phyloP scores from a whole-genome alignment of 257 asterid genomes.

The Haberlea rhodopensis region DNA sequence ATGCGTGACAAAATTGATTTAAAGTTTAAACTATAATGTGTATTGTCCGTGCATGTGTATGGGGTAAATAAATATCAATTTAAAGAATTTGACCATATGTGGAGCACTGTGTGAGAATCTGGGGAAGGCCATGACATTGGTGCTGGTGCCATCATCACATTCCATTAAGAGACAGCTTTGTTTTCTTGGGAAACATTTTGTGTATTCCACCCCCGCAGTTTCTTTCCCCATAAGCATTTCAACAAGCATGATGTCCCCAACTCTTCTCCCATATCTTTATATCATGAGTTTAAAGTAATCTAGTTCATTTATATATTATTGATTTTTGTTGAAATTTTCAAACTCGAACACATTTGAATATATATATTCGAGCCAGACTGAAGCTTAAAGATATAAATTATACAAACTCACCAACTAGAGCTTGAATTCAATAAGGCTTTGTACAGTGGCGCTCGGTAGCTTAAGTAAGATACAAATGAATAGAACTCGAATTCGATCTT shows the following conservation, averaged over 20 bases:
- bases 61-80: conserved; percentile 18
- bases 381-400: too few species aligned
- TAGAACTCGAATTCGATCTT: too few species aligned
- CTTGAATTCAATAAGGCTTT: too few species aligned
- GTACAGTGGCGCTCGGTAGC: too few species aligned
- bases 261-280: not conserved
- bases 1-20: conserved; percentile 31
- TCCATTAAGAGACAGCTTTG: conserved; percentile 44
- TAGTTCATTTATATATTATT: not conserved
- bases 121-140: conserved; percentile 22
- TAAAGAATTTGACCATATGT: conserved; percentile 28
- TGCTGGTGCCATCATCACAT: conserved; percentile 44
- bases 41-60: conserved; percentile 27
- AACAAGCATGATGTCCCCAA: conserved; percentile 32
- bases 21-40: conserved; percentile 4
- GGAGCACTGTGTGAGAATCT: conserved; percentile 46
- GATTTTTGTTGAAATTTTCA: not conserved
- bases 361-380: too few species aligned
- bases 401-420: too few species aligned
- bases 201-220: conserved; percentile 23
- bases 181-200: conserved; percentile 51
- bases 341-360: too few species aligned
- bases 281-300: too few species aligned
- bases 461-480: too few species aligned
- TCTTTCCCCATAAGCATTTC: conserved; percentile 28